Conservation (phyloP, 805 yeast species). For the Lipomyces anomalus region DNA sequence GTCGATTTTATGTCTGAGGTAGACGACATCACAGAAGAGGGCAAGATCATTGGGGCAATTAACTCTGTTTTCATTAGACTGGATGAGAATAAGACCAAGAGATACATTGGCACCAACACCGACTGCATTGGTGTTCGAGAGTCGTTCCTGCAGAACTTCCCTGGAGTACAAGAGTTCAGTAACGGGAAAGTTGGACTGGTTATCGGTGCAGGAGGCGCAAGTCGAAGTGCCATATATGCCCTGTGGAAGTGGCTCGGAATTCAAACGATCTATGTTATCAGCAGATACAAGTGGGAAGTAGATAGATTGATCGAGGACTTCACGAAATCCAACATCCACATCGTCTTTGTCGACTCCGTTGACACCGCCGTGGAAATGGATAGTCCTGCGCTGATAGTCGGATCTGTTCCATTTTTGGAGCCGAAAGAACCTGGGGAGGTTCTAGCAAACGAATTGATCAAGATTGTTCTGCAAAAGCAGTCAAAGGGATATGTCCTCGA, state of each 20-base stretch:
- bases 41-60: conserved; percentile 2
- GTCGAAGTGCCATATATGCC: conserved; percentile 1
- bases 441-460: too few relatives aligned
- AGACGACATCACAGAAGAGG: conserved; percentile 6
- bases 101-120: conserved; percentile 7
- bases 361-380: too few relatives aligned
- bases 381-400: too few relatives aligned
- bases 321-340: too few relatives aligned
- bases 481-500: conserved; percentile 3
- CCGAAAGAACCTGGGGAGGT: too few relatives aligned
- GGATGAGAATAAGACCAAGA: not conserved
- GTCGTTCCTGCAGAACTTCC: conserved; percentile 1
- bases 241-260: conserved; percentile 5
- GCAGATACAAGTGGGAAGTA: not conserved
- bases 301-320: not conserved
- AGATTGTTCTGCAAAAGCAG: conserved; percentile 1
- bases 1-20: not conserved
- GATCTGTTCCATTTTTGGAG: too few relatives aligned
- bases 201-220: conserved; percentile 4
- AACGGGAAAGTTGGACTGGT: conserved; percentile 3
- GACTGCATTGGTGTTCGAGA: conserved; percentile 9
- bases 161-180: not conserved
- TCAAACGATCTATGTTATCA: not conserved
- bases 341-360: too few relatives aligned
- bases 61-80: conserved; percentile 7